Base-by-base conservation (phyloP, 1,139 yeast species). In the Candida tetrigidarum region DNA sequence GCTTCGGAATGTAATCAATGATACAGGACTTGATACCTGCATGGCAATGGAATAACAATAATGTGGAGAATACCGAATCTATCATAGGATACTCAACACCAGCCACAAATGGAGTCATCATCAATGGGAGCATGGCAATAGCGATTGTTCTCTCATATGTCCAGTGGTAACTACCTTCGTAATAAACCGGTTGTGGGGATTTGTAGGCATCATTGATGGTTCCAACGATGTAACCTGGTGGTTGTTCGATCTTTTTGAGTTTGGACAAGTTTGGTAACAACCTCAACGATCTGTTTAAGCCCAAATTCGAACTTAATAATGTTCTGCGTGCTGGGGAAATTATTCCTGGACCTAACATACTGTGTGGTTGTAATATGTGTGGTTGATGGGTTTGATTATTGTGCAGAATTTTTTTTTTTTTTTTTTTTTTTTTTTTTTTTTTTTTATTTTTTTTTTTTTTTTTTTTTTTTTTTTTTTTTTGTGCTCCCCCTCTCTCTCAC, bases 101-200 rank as follows among this genome's bases (percentile, higher is more conserved):
- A 30, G 84, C 74, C 26, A 84, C 78, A 51, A 91, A 80, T 6
- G 98, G 97, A 3, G 86, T 70, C 47, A 83, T 69, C 5, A 83
- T 69, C 51, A 92, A 71, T 19, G 98, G 98, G n/a, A 88, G 76
- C 61, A 91, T 66, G 1, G 86, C 79, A 18, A 83, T 65, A 7
- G 92, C 78, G 11, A 87, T 71, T 5, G 80, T 58, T 55, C 91
- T 79, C 65, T 92, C 97, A 58, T 85, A 82, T 11, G 90, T 71
- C 97, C 97, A 91, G 72, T 91, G 97, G 63, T 81, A 83, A 4
- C 96, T 84, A 25, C 97, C 97, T 59, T 88, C 92, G 53, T 76
- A 66, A 57, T 75, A 72, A 60, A 80, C 75, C 2, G 84, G 67
- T 43, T 71, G 67, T 33, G 96, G 96, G 15, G 79, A 72, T 40